These are phyloP conservation scores for Microdochium nivale DNA, from an alignment of 2,329 filamentous ascomycete species.

Conservation along the genomic window DNA sequence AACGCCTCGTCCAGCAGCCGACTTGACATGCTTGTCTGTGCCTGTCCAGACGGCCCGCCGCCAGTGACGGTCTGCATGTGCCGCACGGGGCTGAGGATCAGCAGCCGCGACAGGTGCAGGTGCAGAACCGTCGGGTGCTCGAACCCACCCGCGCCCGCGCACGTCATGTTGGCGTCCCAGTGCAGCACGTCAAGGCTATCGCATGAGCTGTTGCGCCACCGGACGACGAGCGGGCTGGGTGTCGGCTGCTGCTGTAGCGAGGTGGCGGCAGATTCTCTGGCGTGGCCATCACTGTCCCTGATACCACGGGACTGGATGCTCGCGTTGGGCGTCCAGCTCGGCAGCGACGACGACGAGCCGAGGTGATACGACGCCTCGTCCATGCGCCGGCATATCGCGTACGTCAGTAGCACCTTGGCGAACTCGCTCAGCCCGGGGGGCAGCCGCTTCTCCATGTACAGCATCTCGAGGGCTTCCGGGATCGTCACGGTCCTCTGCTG, in stretches of 20 bases:
- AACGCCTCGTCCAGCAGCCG: neutral
- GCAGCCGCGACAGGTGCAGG: constrained; percentile 43
- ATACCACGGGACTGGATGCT: constrained; percentile 3
- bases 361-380: constrained; percentile 19
- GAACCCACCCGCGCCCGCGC: constrained; percentile 36
- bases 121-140: constrained; percentile 48
- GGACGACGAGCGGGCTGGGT: constrained; percentile 1
- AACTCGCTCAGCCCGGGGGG: constrained; percentile 23
- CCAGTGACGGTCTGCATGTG: constrained; percentile 31
- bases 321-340: constrained; percentile 8
- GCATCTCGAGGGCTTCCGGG: constrained; percentile 16
- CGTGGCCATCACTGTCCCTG: neutral
- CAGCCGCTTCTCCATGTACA: constrained; percentile 25
- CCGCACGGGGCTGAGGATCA: constrained; percentile 38
- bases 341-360: constrained; percentile 16
- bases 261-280: no score
- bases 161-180: constrained; percentile 45
- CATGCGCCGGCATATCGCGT: constrained; percentile 22
- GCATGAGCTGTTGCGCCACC: constrained; percentile 34
- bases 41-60: neutral
- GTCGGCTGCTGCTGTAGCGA: neutral
- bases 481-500: no score
- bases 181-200: constrained; percentile 46
- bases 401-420: constrained; percentile 22
- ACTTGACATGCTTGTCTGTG: neutral